phyloP scores from a whole-genome alignment of 1,284 basidiomycete genomes.

The Pascua sp. region DNA sequence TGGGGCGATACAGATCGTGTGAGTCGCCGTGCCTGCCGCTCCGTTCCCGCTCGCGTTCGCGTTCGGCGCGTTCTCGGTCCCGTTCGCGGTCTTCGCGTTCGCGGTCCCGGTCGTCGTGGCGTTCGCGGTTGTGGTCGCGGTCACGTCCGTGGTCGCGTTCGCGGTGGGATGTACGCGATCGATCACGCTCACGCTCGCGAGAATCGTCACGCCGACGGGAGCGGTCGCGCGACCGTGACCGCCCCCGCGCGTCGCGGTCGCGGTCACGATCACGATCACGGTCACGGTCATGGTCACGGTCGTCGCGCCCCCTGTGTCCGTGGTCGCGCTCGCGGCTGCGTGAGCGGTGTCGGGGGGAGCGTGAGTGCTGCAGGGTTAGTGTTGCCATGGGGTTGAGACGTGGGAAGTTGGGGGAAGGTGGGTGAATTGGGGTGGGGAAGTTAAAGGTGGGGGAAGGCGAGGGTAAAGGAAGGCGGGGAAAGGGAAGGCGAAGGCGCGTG shows the following conservation, averaged over 20 bases:
- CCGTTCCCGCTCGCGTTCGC: not conserved
- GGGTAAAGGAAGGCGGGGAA: no score
- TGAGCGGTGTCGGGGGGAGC: no score
- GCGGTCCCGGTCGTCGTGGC: conserved; percentile 1
- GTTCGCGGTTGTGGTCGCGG: conserved; percentile 1
- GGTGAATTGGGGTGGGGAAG: no score
- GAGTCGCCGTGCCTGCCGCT: not conserved
- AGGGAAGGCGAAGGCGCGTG: no score
- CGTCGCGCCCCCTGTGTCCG: not conserved
- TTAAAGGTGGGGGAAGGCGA: no score
- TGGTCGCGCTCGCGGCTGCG: conserved; percentile 1
- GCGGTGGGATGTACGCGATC: not conserved
- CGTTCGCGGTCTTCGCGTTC: conserved; percentile 9
- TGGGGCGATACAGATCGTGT: not conserved
- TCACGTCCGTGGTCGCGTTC: conserved; percentile 2
- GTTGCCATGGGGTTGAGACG: no score
- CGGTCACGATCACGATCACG: conserved; percentile 4
- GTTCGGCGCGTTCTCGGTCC: not conserved
- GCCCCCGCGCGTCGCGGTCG: conserved; percentile 5
- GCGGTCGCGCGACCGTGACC: not conserved
- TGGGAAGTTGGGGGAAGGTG: no score
- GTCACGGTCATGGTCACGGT: conserved; percentile 6
- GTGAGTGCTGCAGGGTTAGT: no score
- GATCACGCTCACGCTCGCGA: conserved; percentile 51
- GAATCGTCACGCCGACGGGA: conserved; percentile 38